Evolutionary conservation across 2,329 filamentous ascomycete species (phyloP).

Genomic region (Colletotrichum graminicola): DNA sequence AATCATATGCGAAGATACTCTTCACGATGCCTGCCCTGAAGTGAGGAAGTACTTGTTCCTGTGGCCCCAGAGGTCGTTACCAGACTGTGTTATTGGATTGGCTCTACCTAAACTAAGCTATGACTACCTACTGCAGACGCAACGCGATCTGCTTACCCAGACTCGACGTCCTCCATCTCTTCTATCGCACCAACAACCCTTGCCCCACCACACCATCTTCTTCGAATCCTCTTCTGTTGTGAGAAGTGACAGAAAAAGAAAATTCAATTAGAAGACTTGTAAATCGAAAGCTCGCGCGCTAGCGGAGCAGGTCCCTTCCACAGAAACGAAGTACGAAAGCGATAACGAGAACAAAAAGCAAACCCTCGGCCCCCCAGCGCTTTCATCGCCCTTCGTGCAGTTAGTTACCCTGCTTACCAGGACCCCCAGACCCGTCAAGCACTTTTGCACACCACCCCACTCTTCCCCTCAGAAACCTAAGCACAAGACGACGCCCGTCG

Average conservation of each 20-base stretch:
- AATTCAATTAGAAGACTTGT: conserved; percentile 10
- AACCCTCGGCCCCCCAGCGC: conserved; percentile 22
- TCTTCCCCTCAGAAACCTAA: neutral
- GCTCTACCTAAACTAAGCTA: conserved; percentile 10
- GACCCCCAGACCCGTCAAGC: neutral
- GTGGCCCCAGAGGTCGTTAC: neutral
- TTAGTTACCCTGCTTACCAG: neutral
- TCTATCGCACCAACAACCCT: neutral
- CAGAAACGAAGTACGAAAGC: conserved; percentile 12
- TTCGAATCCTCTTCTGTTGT: neutral
- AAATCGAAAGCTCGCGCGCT: conserved; percentile 17
- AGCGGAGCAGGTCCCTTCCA: conserved; percentile 7
- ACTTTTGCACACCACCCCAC: neutral
- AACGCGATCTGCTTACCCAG: conserved; percentile 8
- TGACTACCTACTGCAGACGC: conserved; percentile 12
- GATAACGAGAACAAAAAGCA: neutral
- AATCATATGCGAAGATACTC: too few relatives aligned
- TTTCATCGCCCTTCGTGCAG: conserved; percentile 6
- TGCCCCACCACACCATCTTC: conserved; percentile 17
- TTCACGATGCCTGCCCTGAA: neutral
- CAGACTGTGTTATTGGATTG: neutral
- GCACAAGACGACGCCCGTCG: conserved; percentile 34
- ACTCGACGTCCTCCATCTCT: neutral
- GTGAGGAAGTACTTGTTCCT: neutral
- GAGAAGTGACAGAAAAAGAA: conserved; percentile 14